These are phyloP conservation scores for Cylindrotheca fusiformis DNA, from an alignment of 108 stramenopile genomes.

Conservation along the genomic window DNA sequence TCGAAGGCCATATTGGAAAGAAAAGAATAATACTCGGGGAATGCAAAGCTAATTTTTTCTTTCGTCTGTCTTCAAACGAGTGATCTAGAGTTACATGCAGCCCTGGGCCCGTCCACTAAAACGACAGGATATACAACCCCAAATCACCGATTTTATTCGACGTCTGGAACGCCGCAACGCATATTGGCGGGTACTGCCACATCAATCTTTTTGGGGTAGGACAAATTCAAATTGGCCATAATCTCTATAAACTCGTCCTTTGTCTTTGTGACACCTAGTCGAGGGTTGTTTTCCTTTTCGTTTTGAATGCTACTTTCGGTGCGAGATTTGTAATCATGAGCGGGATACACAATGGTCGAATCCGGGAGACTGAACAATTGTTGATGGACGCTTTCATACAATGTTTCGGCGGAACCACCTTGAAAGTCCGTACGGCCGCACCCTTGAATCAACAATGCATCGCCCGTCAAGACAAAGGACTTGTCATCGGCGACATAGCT, in stretches of 20 bases:
- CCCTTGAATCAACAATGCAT: constrained; percentile 76
- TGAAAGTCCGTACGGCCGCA: constrained; percentile 89
- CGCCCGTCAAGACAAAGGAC: constrained; percentile 88
- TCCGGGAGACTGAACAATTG: constrained; percentile 81
- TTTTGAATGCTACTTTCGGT: constrained; percentile 59
- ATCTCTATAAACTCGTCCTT: constrained; percentile 85
- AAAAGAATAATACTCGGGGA: too few relatives aligned
- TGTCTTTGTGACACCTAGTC: constrained; percentile 57
- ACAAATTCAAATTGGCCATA: constrained; percentile 76
- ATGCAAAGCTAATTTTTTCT: too few relatives aligned
- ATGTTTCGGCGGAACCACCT: constrained; percentile 60
- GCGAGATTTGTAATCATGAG: constrained; percentile 84
- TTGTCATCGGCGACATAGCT: constrained; percentile 75
- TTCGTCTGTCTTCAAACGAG: too few relatives aligned
- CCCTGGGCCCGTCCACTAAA: too few relatives aligned
- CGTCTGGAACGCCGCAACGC: constrained; percentile 70
- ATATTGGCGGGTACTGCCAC: constrained; percentile 85
- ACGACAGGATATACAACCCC: too few relatives aligned
- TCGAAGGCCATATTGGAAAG: too few relatives aligned
- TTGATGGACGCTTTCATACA: constrained; percentile 66
- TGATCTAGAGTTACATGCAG: too few relatives aligned
- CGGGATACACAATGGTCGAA: constrained; percentile 77
- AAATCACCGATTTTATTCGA: constrained; percentile 2
- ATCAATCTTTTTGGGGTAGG: constrained; percentile 83
- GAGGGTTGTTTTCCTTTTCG: constrained; percentile 71